phyloP scores from a whole-genome alignment of 2,329 filamentous ascomycete genomes.

The Aureobasidium zeae region DNA sequence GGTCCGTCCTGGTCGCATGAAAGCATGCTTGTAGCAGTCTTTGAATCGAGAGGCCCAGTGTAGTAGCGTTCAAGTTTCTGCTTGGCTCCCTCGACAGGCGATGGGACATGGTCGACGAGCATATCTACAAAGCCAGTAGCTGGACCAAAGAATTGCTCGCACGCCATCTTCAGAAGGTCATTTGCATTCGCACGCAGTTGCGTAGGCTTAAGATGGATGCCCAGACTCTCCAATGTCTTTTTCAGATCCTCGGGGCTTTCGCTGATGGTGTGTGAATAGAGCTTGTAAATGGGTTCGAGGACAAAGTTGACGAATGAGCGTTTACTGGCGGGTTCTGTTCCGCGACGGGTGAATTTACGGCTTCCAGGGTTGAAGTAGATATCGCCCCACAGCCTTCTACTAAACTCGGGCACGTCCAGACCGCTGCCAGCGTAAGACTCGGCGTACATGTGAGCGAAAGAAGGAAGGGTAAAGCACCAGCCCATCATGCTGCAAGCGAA shows the following conservation, averaged over 20 bases:
- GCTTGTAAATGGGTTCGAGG: slow-evolving; percentile 93
- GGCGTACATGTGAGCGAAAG: slow-evolving; percentile 93
- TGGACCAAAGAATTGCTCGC: slow-evolving; percentile 89
- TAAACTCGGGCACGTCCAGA: slow-evolving; percentile 73
- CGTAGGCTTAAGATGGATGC: slow-evolving; percentile 81
- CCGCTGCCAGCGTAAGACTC: slow-evolving; percentile 55
- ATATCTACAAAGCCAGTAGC: slow-evolving; percentile 91
- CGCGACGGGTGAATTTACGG: slow-evolving; percentile 84
- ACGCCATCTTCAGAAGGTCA: slow-evolving; percentile 78
- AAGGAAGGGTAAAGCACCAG: slow-evolving; percentile 92
- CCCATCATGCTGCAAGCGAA: slow-evolving; percentile 90
- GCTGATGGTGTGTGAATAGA: slow-evolving; percentile 90
- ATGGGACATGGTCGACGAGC: slow-evolving; percentile 81
- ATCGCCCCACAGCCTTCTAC: slow-evolving; percentile 83
- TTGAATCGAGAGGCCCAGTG: slow-evolving; percentile 77
- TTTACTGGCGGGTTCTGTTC: slow-evolving; percentile 67
- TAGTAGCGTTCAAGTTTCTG: slow-evolving; percentile 78
- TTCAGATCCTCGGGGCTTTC: slow-evolving; percentile 79
- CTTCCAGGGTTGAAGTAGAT: slow-evolving; percentile 90
- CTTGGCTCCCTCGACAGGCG: slow-evolving; percentile 68
- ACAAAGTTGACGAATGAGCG: slow-evolving; percentile 91
- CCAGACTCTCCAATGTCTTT: slow-evolving; percentile 65
- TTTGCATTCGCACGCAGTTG: slow-evolving; percentile 87
- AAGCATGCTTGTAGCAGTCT: slow-evolving; percentile 69
- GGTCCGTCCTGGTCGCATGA: slow-evolving; percentile 83